Conservation (phyloP, 2,329 filamentous ascomycete species). For the Curvularia hawaiiensis region DNA sequence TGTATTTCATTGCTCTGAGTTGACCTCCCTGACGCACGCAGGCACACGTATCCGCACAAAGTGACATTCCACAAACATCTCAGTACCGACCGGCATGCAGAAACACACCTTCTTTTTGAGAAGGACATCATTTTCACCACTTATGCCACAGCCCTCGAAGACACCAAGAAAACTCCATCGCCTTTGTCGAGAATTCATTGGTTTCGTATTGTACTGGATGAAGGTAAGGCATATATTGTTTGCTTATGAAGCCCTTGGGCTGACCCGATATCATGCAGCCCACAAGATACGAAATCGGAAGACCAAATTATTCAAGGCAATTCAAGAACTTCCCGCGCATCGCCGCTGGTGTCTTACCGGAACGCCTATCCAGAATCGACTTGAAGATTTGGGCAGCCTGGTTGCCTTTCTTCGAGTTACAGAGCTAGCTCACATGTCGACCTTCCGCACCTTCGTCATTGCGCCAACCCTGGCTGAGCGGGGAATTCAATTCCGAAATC, state of each 20-base stretch:
- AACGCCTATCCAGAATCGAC: constrained; percentile 36
- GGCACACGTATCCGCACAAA: constrained; percentile 8
- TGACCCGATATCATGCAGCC: not conserved
- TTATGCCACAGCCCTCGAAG: constrained; percentile 20
- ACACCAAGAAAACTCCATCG: constrained; percentile 2
- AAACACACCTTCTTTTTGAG: constrained; percentile 9
- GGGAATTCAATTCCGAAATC: constrained; percentile 7
- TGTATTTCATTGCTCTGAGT: not conserved
- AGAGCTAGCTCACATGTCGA: constrained; percentile 2
- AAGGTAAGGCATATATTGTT: constrained; percentile 18
- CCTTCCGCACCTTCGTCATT: constrained; percentile 10
- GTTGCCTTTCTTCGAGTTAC: constrained; percentile 18
- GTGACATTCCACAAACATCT: constrained; percentile 15
- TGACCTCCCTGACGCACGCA: not conserved
- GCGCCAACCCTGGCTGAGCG: constrained; percentile 1
- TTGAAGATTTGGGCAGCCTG: constrained; percentile 50
- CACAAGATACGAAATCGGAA: constrained; percentile 12
- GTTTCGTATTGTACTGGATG: constrained; percentile 31
- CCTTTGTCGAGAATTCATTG: constrained; percentile 20
- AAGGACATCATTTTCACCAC: constrained; percentile 25
- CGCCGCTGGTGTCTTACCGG: constrained; percentile 25
- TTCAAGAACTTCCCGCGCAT: constrained; percentile 11
- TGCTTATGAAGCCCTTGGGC: not conserved
- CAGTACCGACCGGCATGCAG: constrained; percentile 5
- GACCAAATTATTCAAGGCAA: constrained; percentile 20